These are phyloP conservation scores for Neofusicoccum kwambonambiense DNA, from an alignment of 2,329 filamentous ascomycete genomes.

Conservation along the genomic window DNA sequence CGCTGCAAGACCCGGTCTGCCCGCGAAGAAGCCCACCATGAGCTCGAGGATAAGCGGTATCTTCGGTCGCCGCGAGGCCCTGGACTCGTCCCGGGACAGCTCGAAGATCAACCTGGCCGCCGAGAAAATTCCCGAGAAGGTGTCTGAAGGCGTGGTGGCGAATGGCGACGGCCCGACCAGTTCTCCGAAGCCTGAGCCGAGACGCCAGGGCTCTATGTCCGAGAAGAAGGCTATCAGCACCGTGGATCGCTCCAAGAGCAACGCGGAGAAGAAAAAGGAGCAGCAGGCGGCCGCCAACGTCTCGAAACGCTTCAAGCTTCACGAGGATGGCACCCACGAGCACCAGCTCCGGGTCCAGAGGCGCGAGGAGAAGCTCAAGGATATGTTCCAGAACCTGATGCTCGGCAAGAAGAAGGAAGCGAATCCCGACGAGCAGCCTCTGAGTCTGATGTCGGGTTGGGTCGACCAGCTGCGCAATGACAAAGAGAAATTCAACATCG, in stretches of 20 bases:
- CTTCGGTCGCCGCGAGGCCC: conserved; percentile 28
- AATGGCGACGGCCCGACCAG: conserved; percentile 29
- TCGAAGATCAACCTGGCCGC: conserved; percentile 22
- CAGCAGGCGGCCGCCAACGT: conserved; percentile 24
- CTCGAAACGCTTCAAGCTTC: conserved; percentile 55
- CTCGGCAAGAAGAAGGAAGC: conserved; percentile 77
- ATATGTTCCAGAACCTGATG: conserved; percentile 84
- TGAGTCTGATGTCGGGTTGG: conserved; percentile 94
- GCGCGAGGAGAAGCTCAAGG: conserved; percentile 89
- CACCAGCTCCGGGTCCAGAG: conserved; percentile 87
- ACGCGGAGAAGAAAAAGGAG: conserved; percentile 30
- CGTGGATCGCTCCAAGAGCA: conserved; percentile 16
- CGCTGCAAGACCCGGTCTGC: conserved; percentile 30
- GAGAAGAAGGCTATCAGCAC: conserved; percentile 20
- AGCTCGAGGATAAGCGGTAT: conserved; percentile 43
- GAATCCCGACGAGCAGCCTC: conserved; percentile 67
- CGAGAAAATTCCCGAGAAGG: conserved; percentile 25
- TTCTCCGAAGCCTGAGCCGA: conserved; percentile 28
- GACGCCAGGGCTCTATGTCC: conserved; percentile 31
- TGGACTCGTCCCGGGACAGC: conserved; percentile 30
- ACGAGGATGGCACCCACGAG: conserved; percentile 70
- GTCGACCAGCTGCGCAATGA: conserved; percentile 90
- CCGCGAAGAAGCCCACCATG: conserved; percentile 39
- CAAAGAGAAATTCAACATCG: conserved; percentile 70
- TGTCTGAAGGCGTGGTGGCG: conserved; percentile 28